Conservation (phyloP, 352 stramenopile genomes). For the Peronosclerospora sorghi region DNA sequence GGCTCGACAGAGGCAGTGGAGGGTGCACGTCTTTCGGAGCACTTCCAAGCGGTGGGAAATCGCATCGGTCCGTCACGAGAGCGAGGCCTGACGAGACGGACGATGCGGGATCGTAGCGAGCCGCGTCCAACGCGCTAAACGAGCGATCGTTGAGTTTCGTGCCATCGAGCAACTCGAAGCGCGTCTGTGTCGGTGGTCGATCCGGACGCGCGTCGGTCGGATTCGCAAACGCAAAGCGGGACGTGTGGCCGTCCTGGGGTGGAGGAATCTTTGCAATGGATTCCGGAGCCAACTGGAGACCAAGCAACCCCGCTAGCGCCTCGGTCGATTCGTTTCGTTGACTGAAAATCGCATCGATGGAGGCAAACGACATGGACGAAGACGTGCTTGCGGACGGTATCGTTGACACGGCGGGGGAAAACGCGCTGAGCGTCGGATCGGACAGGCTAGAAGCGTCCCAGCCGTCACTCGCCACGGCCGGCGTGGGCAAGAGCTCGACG, state of each 20-base stretch:
- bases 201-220: slow-evolving; percentile 15
- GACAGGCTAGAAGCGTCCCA: slow-evolving; percentile 21
- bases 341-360: slow-evolving; percentile 77
- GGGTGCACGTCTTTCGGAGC: slow-evolving; percentile 21
- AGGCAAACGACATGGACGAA: slow-evolving; percentile 59
- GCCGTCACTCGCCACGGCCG: slow-evolving; percentile 3
- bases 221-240: slow-evolving; percentile 77
- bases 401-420: slow-evolving; percentile 6
- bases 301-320: slow-evolving; percentile 49
- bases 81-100: slow-evolving; percentile 20
- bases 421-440: slow-evolving; percentile 8
- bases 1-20: slow-evolving; percentile 13
- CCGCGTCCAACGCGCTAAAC: slow-evolving; percentile 17
- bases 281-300: slow-evolving; percentile 40
- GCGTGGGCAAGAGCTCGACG: slow-evolving; percentile 12
- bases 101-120: slow-evolving; percentile 4
- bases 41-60: slow-evolving; percentile 29
- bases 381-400: slow-evolving; percentile 6
- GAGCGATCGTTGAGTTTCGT: slow-evolving; percentile 21
- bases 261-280: slow-evolving; percentile 23
- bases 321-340: slow-evolving; percentile 65
- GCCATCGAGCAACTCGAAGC: slow-evolving; percentile 23
- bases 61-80: slow-evolving; percentile 20
- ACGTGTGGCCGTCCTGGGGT: slow-evolving; percentile 37
- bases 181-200: slow-evolving; percentile 4